Base-by-base conservation (phyloP, 345 rosid species). In the Cardamine resedifolia region DNA sequence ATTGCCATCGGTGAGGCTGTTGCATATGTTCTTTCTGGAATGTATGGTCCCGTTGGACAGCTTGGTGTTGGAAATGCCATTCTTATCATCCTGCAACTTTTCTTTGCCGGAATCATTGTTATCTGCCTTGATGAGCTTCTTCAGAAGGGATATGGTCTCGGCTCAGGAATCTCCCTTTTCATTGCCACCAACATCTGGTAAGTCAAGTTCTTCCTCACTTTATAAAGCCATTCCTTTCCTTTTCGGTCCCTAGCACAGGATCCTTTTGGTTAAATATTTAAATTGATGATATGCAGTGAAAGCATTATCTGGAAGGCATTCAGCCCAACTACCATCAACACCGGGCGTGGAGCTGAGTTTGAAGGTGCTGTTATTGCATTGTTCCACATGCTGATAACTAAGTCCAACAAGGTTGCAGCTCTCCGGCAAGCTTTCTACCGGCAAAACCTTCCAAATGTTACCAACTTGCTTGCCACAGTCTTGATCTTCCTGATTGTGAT, bases 321-420 rank as follows among this genome's bases (percentile, higher is more conserved):
- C 68, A 90, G 96, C 77, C 96, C 96, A 7, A 90, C 96, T 1
- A 90, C 96, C 45, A 86, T 90, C 39, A 90, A 90, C 81, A 90
- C 91, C 18, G 96, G 96, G 1, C 83, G 96, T 23, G 96, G 96
- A 52, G 96, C 94, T 71, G 94, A 90, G 73, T 90, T 90, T 81
- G 96, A 90, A 84, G 96, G 96, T 65, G 96, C 96, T 70, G 94
- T 90, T 48, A 90, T 90, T 67, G 96, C 96, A 47, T 64, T 90
- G 63, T 88, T 90, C 86, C 94, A 90, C 64, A 80, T 90, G 68
- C 77, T 90, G 69, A 90, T 90, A 63, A 90, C 96, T 1, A 83
- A 88, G 56, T 81, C 91, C 21, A 87, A 90, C 61, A 90, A 90
- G 64, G 90, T 88, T 27, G 91, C 89, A 0, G 96, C 91, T 5